Conservation (phyloP, 1,139 yeast genomes). For the Kodamaea sp. region DNA sequence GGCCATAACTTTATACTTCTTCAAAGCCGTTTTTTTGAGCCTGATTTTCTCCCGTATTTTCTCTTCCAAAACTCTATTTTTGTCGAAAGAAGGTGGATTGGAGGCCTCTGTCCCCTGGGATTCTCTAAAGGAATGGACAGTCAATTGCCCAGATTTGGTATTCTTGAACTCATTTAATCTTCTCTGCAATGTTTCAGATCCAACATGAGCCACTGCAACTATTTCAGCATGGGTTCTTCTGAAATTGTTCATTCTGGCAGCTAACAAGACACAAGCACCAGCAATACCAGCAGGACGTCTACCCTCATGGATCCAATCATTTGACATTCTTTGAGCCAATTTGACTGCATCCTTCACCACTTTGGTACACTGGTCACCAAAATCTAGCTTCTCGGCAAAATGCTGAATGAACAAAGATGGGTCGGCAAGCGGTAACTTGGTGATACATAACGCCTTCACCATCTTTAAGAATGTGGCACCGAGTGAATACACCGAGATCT, state of each 20-base stretch:
- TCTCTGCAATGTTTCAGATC: constrained; percentile 88
- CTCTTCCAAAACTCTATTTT: constrained; percentile 41
- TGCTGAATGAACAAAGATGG: constrained; percentile 93
- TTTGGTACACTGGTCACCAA: constrained; percentile 68
- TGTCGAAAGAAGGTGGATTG: constrained; percentile 81
- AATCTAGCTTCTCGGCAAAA: constrained; percentile 83
- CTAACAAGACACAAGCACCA: constrained; percentile 90
- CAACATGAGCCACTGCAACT: constrained; percentile 93
- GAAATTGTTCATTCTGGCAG: constrained; percentile 95
- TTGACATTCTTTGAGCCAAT: constrained; percentile 85
- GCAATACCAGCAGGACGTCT: constrained; percentile 98
- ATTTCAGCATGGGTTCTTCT: constrained; percentile 91
- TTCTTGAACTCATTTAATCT: constrained; percentile 84
- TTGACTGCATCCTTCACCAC: constrained; percentile 86
- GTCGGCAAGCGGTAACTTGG: constrained; percentile 82
- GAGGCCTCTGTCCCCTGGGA: constrained; percentile 46
- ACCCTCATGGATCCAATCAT: constrained; percentile 96
- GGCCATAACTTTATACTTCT: constrained; percentile 21
- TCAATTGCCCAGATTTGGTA: constrained; percentile 72
- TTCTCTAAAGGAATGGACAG: constrained; percentile 71
- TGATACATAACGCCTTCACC: constrained; percentile 78
- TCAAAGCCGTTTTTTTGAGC: constrained; percentile 15
- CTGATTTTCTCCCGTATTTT: constrained; percentile 22
- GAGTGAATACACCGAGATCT: constrained; percentile 87
- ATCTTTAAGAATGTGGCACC: constrained; percentile 94